Percentiles rank a stretch among this genome's conserved stretches.
Evolutionary conservation across 2,329 filamentous ascomycete genomes (phyloP).

Genomic region (Metarhizium brunneum): DNA sequence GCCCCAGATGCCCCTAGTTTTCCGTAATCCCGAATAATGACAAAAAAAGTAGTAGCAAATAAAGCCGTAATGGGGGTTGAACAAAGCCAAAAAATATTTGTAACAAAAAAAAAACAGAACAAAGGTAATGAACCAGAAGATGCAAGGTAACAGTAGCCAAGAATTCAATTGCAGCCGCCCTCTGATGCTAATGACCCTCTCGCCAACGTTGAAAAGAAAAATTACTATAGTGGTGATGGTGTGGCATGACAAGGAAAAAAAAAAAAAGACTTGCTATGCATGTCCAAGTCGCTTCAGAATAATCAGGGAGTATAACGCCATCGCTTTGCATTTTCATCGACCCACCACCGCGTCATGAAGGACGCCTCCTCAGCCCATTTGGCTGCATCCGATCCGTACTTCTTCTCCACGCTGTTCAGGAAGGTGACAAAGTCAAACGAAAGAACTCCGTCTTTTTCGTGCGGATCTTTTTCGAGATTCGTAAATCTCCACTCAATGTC

Average conservation of each 20-base stretch:
- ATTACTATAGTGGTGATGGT: no score
- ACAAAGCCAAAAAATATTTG: neutral
- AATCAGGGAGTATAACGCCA: constrained; percentile 17
- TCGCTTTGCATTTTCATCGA: constrained; percentile 24
- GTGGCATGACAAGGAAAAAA: neutral
- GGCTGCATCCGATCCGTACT: constrained; percentile 17
- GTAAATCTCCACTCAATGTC: constrained; percentile 23
- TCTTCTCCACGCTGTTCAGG: constrained; percentile 9
- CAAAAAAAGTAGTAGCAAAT: no score
- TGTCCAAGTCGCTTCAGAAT: neutral
- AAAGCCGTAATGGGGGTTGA: neutral
- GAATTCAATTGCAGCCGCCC: neutral
- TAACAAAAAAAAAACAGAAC: neutral
- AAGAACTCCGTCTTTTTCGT: constrained; percentile 16
- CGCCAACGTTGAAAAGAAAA: no score
- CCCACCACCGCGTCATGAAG: constrained; percentile 23
- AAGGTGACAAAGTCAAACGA: constrained; percentile 17
- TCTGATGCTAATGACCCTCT: no score
- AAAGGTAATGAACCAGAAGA: neutral
- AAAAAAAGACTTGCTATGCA: neutral
- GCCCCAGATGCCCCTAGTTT: neutral
- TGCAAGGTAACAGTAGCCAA: neutral
- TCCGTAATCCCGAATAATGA: neutral
- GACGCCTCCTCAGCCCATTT: constrained; percentile 24
- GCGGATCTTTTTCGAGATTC: constrained; percentile 17